Percentiles rank a stretch among this genome's conserved stretches.
Evolutionary conservation across 73 alveolate genomes (phyloP).

Genomic region (Paramecium bursaria): DNA sequence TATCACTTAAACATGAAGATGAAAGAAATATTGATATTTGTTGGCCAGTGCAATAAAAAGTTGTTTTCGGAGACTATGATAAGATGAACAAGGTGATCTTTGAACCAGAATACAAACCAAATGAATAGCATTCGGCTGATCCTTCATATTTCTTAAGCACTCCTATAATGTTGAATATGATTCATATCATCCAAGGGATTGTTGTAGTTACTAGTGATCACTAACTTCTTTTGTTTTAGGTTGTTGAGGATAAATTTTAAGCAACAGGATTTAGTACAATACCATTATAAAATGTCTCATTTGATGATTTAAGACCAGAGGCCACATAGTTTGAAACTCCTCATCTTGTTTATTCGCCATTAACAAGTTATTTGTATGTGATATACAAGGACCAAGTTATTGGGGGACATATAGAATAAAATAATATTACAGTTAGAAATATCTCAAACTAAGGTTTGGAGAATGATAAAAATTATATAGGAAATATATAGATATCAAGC

Average conservation of each 20-base stretch:
- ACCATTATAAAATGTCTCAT: neutral
- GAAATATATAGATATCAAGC: neutral
- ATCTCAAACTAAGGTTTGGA: neutral
- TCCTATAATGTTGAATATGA: conserved; percentile 41
- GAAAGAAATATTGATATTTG: neutral
- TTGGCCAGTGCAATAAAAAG: neutral
- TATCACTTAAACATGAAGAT: too few species aligned
- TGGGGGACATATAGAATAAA: conserved; percentile 25
- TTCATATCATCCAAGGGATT: neutral
- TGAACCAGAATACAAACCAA: neutral
- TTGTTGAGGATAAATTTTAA: neutral
- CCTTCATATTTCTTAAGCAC: conserved; percentile 49
- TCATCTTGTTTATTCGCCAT: neutral
- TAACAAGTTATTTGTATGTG: neutral
- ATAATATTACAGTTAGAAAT: neutral
- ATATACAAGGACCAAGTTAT: neutral
- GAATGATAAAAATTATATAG: conserved; percentile 1
- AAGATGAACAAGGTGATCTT: neutral
- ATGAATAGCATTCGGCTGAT: conserved; percentile 33
- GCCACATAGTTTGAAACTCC: conserved; percentile 19
- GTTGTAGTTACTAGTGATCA: conserved; percentile 22
- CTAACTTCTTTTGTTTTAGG: neutral
- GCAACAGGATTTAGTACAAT: neutral
- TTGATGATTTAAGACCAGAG: neutral
- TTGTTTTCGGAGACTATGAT: conserved; percentile 21